Evolutionary conservation across 2,329 filamentous ascomycete genomes (phyloP), one percentile per base, ranked within the genome.

Genomic region (Colletotrichum higginsianum): DNA sequence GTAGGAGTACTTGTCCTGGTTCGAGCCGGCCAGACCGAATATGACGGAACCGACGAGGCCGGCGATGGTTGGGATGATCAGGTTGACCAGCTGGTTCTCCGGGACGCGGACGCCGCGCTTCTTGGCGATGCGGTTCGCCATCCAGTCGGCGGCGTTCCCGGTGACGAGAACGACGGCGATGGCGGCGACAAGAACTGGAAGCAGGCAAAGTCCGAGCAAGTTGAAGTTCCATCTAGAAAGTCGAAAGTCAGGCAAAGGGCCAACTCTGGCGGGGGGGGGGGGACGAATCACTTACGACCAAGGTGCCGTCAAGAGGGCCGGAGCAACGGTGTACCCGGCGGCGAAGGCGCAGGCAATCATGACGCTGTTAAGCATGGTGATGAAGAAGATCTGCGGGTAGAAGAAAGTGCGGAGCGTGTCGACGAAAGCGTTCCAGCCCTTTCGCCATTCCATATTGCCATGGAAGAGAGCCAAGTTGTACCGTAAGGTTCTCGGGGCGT

Each of bases 381-480:
- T 75, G 76, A 80, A 83, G 4, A 81, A 49, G 8, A 82, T 78
- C 42, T 78, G 75, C 0, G 81, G 81, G 65, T 81, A 79, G 18
- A 80, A 60, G 4, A 77, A 77, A 2, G 79, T 81, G 64, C 79
- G 77, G 23, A 80, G 61, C 11, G 78, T 78, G 60, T 80, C 74
- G 7, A 78, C 52, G 63, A 79, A 73, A 21, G 77, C 74, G 12
- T 57, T 64, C 18, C 58, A 75, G 1, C 77, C 78, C 40, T 75
- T 73, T 26, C 61, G 49, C 66, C 61, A 81, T 53, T 80, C 76
- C 61, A 77, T 75, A 8, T 76, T 76, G 67, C 66, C 70, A 44
- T 78, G 76, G 71, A 81, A 79, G 12, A 83, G 21, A 57, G 77
- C 78, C 12, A 82, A 62, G 40, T 82, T 77, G 12, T 79, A 79